Evolutionary conservation across 78 protist genomes (phyloP).

Genomic region (Creolimax fragrantissima): DNA sequence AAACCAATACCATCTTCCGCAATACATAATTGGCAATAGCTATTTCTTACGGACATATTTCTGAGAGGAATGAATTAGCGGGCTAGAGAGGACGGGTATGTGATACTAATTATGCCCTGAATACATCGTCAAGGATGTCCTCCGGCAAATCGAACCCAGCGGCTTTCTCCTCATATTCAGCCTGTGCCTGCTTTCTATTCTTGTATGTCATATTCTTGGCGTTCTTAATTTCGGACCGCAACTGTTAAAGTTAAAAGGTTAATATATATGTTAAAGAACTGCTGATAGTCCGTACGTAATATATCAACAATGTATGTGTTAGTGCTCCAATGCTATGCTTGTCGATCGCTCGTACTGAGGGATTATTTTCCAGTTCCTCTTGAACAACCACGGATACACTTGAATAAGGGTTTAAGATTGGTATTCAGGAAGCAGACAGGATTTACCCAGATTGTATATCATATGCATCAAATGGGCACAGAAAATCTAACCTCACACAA

Average conservation of each 20-base stretch:
- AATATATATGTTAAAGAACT: too few relatives aligned
- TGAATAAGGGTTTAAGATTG: too few relatives aligned
- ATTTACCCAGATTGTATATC: too few relatives aligned
- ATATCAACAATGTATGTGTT: not conserved
- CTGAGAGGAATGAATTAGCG: too few relatives aligned
- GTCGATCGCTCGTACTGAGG: not conserved
- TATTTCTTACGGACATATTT: too few relatives aligned
- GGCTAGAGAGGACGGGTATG: too few relatives aligned
- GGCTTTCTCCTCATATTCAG: not conserved
- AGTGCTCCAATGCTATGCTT: not conserved
- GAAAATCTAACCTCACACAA: not conserved
- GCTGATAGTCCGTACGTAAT: too few relatives aligned
- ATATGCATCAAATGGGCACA: not conserved
- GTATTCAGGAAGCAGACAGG: too few relatives aligned
- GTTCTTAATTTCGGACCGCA: not conserved
- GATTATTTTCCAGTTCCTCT: not conserved
- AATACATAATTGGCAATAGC: too few relatives aligned
- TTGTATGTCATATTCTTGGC: not conserved
- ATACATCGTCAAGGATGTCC: not conserved
- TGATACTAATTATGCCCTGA: conserved; percentile 3
- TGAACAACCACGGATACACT: not conserved
- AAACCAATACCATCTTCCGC: too few relatives aligned
- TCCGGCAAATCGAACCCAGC: not conserved
- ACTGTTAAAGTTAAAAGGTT: not conserved
- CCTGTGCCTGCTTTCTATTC: not conserved